Evolutionary conservation across 257 asterid genomes (phyloP), one percentile per base, ranked within the genome.

Genomic region (Thymus quinquecostatus): DNA sequence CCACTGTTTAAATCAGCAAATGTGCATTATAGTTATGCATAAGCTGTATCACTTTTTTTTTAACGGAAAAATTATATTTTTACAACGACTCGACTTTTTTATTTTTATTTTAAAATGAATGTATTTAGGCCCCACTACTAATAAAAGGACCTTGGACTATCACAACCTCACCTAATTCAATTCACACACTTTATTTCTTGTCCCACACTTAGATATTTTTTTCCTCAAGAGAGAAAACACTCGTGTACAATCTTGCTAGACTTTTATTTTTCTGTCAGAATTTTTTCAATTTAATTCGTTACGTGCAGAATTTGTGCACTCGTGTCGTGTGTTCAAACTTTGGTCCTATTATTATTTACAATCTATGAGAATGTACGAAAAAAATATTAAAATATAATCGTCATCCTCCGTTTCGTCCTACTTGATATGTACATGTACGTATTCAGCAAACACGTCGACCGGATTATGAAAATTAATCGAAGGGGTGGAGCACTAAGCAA

Each of bases 401-500:
- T 21, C 21, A 0, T 21, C 21, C 21, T 0, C 21, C 21, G 21
- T 21, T 21, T 21, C 0, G 0, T 21, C 0, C 21, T 21, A 21
- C 21, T 21, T 21, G 21, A 21, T 0, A 21, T 21, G 21, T 21
- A 21, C 21, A 21, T 21, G 21, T 21, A 21, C 21, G 21, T 21
- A 21, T 21, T 21, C 21, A 21, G 21, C 21, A 21, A 21, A 21
- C 21, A 21, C 21, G 21, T 21, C 21, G 21, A 21, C 21, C 21
- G 21, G 21, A 21, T 21, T 21, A 21, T 21, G 21, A 21, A 21
- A 21, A 38, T 38, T 38, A 38, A 38, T 38, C 6, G 6, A 47
- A 47, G 11, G 1, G 27, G 44, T 8, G 77, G 34, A 71, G 78
- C 86, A 78, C 77, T 44, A 76, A 72, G 82, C 78, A 76, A 69